Evolutionary conservation across 2,329 filamentous ascomycete species (phyloP).

Genomic region (Sporothrix inflata): DNA sequence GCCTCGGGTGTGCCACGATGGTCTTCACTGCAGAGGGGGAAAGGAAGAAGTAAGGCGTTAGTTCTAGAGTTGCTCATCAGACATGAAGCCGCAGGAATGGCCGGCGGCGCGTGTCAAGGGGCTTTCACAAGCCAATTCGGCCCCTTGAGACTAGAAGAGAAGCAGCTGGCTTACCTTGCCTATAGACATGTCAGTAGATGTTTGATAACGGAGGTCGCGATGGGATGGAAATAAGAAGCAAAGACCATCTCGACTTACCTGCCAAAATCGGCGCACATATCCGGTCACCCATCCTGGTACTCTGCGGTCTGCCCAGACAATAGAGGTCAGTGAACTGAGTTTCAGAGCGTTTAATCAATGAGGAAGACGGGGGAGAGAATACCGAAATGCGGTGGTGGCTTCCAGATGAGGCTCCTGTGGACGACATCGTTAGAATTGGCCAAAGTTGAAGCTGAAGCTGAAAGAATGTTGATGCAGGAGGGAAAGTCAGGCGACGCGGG

Average conservation of each 20-base stretch:
- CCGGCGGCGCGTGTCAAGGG: too few relatives aligned
- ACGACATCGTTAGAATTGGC: not conserved
- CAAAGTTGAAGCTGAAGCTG: not conserved
- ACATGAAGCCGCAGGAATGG: too few relatives aligned
- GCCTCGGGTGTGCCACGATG: slow-evolving; percentile 87
- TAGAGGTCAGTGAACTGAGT: not conserved
- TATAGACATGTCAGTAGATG: not conserved
- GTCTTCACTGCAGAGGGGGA: slow-evolving; percentile 68
- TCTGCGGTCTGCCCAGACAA: slow-evolving; percentile 66
- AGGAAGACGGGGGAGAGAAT: slow-evolving; percentile 39
- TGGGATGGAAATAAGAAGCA: not conserved
- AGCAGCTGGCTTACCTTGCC: not conserved
- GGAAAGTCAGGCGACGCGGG: slow-evolving; percentile 9
- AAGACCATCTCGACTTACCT: slow-evolving; percentile 62
- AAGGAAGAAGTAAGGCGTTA: not conserved
- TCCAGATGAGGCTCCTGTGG: slow-evolving; percentile 90
- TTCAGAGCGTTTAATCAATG: not conserved
- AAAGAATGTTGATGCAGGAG: slow-evolving; percentile 1
- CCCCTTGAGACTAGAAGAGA: not conserved
- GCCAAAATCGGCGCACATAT: slow-evolving; percentile 96
- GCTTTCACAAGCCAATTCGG: not conserved
- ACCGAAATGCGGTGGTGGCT: slow-evolving; percentile 96
- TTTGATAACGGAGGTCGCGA: slow-evolving; percentile 1
- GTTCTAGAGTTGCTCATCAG: too few relatives aligned
- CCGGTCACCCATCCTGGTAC: slow-evolving; percentile 89